Conservation (phyloP, 805 yeast genomes). For the Saturnispora besseyi region DNA sequence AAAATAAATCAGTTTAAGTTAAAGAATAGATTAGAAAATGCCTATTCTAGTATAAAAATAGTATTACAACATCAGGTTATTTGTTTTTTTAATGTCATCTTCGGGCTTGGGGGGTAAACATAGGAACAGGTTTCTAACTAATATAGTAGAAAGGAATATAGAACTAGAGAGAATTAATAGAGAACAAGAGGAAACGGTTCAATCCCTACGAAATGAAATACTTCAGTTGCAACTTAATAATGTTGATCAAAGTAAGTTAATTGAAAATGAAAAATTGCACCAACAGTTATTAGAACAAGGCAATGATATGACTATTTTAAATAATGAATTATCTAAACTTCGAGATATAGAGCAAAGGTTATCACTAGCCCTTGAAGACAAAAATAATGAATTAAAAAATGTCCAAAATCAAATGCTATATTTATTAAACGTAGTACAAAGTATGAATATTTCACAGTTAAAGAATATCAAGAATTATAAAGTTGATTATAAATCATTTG, state of each 20-base stretch:
- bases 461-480: neutral
- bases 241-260: neutral
- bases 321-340: neutral
- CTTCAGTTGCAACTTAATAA: neutral
- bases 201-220: neutral
- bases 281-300: neutral
- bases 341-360: neutral
- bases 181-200: neutral
- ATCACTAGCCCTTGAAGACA: neutral
- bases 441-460: neutral
- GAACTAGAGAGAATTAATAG: neutral
- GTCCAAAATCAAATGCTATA: slow-evolving; percentile 4
- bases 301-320: neutral
- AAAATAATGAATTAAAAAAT: neutral
- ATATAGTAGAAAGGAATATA: neutral
- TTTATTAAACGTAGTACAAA: slow-evolving; percentile 1
- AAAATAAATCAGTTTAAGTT: too few relatives aligned
- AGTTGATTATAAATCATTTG: slow-evolving; percentile 3
- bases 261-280: neutral
- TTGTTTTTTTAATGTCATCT: neutral
- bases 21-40: too few relatives aligned
- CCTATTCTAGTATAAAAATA: too few relatives aligned
- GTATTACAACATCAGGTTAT: too few relatives aligned
- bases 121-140: neutral
- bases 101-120: neutral